Base-by-base conservation (phyloP, 768 basidiomycete genomes). In the Rhodosporidiobolus odoratus region DNA sequence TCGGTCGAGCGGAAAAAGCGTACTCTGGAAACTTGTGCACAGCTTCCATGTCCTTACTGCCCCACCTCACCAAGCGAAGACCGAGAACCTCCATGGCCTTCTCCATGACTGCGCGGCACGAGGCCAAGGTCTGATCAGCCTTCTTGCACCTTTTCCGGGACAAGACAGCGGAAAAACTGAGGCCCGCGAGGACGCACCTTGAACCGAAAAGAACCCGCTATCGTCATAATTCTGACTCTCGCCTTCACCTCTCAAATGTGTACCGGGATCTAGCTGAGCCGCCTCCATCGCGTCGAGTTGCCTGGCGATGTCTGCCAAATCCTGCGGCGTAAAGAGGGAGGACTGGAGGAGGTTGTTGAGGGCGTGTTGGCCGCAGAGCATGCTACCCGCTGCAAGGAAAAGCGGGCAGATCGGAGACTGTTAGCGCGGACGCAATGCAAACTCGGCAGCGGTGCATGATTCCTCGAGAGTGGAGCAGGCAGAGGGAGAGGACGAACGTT, bases 261-360 rank as follows among this genome's bases (percentile, higher is more conserved):
- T 60, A 2, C 67, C 68, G 1, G 63, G 62, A 21, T 66, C 69
- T 19, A 75, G n/a, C 32, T 74, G 68, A 23, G 66, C 66, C 15
- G 56, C 53, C 58, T 77, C 76, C 41, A 73, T 72, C 37, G 57
- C 47, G 53, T 77, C 76, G 58, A 77, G 70, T 50, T 71, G 65
- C 1, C 67, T 32, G 4, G 74, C 76, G 30, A 77, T 68, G 50
- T 75, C 73, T 58, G 75, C 76, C 0, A 77, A 65, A 37, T 75
- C 75, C 13, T 65, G 58, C 7, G 74, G 67, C 16, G 71, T 73
- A 63, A 73, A 76, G 32, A 75, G 58, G 15, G 59, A n/a, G 17
- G 60, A 45, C 38, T 77, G 76, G n/a, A 77, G 58, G 32, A 77
- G 70, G 61, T 74, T 75, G 69, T 77, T 77, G 58, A 77, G 65